Evolutionary conservation across 768 basidiomycete species (phyloP), one percentile per base, ranked within the genome.

Genomic region (Clavaria fumosa): DNA sequence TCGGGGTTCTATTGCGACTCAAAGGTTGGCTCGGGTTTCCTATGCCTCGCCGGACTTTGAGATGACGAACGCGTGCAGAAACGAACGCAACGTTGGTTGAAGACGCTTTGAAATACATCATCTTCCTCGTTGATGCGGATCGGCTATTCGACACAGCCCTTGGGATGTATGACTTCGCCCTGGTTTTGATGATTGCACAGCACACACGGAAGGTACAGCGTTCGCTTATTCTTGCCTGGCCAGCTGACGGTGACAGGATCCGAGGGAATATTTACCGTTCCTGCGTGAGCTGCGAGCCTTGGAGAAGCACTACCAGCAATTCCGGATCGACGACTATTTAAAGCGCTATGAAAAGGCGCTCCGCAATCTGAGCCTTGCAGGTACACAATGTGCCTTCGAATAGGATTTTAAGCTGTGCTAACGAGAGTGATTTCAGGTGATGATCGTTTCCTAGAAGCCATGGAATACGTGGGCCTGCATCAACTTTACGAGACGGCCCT

Each of bases 81-180:
- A 59, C 64, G 6, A 68, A 85, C 44, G 73, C 82, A 0, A 66
- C 73, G 19, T 56, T 89, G 2, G 85, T 95, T 10, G 91, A 99
- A 51, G 91, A 96, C 41, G 95, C 95, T 4, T 83, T 97, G 49
- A 96, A 91, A 53, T 99, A 97, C 51, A 80, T 97, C 53, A 96
- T 97, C 54, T 99, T 97, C 67, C 71, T 99, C 22, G 86, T 89
- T 14, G 88, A 97, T 47, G 89, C 89, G 0, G 75, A 97, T 48
- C 66, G 67, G 31, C 67, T 99, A 3, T 97, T 93, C 59, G 78
- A 97, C 53, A 82, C 84, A 7, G 95, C 95, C 1, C 69, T 99
- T 22, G 95, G 95, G 14, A 97, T 97, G 90, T 99, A 99, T 51
- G 90, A 99, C 57, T 97, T 97, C 61, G 78, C 84, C 20, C 63